Base-by-base conservation (phyloP, 1,284 basidiomycete genomes). In the Athelia sp. region DNA sequence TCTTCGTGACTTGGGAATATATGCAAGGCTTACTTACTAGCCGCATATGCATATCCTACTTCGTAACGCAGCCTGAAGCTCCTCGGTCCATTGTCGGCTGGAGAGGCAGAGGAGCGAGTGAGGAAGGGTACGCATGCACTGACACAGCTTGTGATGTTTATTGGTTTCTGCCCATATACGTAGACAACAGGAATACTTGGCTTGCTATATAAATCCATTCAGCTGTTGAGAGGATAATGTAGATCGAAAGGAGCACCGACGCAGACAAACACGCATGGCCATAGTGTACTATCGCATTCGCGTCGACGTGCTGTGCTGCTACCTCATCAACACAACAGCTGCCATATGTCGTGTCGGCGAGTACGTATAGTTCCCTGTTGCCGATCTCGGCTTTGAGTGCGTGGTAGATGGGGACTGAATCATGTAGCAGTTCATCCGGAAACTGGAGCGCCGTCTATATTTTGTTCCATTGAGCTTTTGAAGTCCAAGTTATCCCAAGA, bases 301-400 rank as follows among this genome's bases (percentile, higher is more conserved):
- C 93, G 54, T 95, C 84, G 38, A 96, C 86, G 64, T 99, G 97
- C 55, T 94, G 86, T 4, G 96, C 95, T 8, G 93, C 90, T 3
- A 99, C 88, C 60, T 98, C 91, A 63, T 99, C 97, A 3, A 97
- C 93, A 63, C 96, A 99, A 63, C 96, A 99, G 60, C 93, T 94
- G 64, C 95, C 96, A 66, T 98, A 98, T 23, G 94, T 97, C 22
- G 95, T 98, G 68, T 98, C 96, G 13, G 95, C 95, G 17, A 98
- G 78, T 4, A 98, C 87, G 63, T 95, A 98, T 22, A 93, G 73
- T 57, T 95, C 84, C 51, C 70, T 70, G 14, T 60, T 55, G 18
- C 75, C 73, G 17, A 90, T 68, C 47, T 64, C 64, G 3, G 62
- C 62, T 61, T 86, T 88, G 24, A 99, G 74, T 2, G 72, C 68